Percentiles rank a stretch among this genome's conserved stretches.
Conservation (phyloP, 345 rosid genomes). For the Salix koriyanagi region DNA sequence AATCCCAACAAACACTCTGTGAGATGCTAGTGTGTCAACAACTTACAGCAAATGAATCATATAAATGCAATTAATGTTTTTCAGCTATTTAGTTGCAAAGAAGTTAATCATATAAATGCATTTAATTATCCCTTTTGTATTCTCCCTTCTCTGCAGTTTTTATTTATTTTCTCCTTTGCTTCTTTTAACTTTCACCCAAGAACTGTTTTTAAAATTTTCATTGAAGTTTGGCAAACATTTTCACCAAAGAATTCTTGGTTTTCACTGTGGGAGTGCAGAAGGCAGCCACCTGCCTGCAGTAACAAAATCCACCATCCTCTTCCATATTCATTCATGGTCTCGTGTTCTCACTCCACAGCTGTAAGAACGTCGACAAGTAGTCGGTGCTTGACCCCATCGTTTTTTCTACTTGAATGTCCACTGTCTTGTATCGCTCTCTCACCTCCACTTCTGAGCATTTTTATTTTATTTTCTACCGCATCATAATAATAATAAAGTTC, state of each 20-base stretch:
- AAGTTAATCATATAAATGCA: too few species aligned
- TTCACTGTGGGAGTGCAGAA: neutral
- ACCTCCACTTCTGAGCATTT: neutral
- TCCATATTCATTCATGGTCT: neutral
- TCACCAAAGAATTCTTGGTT: too few species aligned
- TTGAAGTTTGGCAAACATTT: neutral
- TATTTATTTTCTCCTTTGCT: too few species aligned
- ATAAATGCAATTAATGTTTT: too few species aligned
- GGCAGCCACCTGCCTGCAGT: neutral
- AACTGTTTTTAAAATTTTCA: neutral
- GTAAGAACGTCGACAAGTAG: constrained; percentile 28
- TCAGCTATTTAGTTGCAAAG: too few species aligned
- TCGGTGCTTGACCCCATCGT: constrained; percentile 36
- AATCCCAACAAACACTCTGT: too few species aligned
- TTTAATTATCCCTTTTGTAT: too few species aligned
- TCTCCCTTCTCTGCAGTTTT: too few species aligned
- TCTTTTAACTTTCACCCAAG: too few species aligned
- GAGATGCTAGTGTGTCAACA: too few species aligned
- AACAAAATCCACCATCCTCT: neutral
- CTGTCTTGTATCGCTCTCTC: constrained; percentile 17
- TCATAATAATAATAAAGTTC: neutral
- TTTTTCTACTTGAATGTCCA: neutral
- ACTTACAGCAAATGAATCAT: too few species aligned
- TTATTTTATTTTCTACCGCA: neutral
- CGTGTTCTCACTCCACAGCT: constrained; percentile 27